Evolutionary conservation across 176 grass and related monocot species (phyloP), one percentile per base, ranked within the genome.

Genomic region (Oryza longistaminata): DNA sequence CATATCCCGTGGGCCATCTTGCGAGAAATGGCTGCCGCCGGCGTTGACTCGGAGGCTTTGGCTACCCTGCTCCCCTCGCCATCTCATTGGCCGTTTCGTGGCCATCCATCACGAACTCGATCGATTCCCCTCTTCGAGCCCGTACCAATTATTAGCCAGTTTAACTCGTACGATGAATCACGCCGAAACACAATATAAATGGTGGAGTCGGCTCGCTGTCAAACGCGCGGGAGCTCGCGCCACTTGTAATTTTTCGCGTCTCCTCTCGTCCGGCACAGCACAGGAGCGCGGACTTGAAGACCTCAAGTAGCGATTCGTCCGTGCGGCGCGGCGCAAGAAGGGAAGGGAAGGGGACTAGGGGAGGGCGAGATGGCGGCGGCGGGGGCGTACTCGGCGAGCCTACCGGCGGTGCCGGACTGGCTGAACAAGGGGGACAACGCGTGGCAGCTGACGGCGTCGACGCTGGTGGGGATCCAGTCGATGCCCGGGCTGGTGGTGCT

Each of bases 401-500:
- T n/a, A 52, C 89, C 90, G 70, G 87, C 82, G 53, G 87, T 92
- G 71, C 94, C 94, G 26, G 94, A 82, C 0, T 97, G 94, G 94
- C 83, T 97, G 75, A 94, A 97, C 92, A 97, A 94, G 86, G 94
- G 94, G 16, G 94, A 97, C 90, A 97, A 94, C 86, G 94, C 85
- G 71, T 97, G 94, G 94, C 94, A 97, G 83, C 81, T 97, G 83
- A 72, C 79, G 70, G 86, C 92, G 40, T 90, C 94, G 71, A 97
- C 94, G 75, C 42, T 97, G 16, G 92, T 97, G 67, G 94, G 87
- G 53, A 86, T 94, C 89, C 92, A 94, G 77, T 94, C 92, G 2
- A 92, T 94, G 92, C 92, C 92, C 0, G 90, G 92, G 0, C 87
- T 94, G 1, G 92, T 94, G 0, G 80, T 94, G 3, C 77, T 94